A percentile compares a stretch with the other conserved stretches of the same genome.
phyloP scores from a whole-genome alignment of 352 stramenopile genomes.

The Phytophthora megakarya region DNA sequence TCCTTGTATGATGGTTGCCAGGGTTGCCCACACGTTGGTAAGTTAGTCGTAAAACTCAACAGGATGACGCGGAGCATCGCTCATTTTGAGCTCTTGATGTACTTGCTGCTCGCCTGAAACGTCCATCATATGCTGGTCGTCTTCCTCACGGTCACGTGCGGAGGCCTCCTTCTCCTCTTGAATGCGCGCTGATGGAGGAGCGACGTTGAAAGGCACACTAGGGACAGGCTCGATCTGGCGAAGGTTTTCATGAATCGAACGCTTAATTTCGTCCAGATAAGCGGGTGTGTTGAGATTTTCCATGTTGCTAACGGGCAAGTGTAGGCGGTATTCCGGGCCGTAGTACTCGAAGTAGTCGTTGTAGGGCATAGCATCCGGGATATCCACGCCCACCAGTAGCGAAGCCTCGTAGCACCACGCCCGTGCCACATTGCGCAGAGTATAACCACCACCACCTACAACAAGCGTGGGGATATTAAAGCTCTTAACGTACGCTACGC shows the following conservation, averaged over 20 bases:
- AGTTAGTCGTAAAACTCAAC: slow-evolving; percentile 85
- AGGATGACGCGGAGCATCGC: slow-evolving; percentile 58
- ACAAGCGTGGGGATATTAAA: slow-evolving; percentile 98
- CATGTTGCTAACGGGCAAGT: slow-evolving; percentile 96
- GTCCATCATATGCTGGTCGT: slow-evolving; percentile 70
- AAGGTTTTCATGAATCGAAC: slow-evolving; percentile 95
- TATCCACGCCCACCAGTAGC: slow-evolving; percentile 92
- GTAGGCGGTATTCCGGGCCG: slow-evolving; percentile 96
- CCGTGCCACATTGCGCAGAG: slow-evolving; percentile 96
- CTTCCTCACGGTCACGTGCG: slow-evolving; percentile 61
- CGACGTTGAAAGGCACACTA: slow-evolving; percentile 94
- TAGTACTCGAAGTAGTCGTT: slow-evolving; percentile 99
- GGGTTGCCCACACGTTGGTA: slow-evolving; percentile 5
- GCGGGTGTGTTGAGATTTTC: slow-evolving; percentile 97
- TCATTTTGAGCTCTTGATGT: slow-evolving; percentile 55
- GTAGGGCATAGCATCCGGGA: slow-evolving; percentile 97
- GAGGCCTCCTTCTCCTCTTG: slow-evolving; percentile 55
- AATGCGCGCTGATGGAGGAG: slow-evolving; percentile 52
- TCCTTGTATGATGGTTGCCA: slow-evolving; percentile 2
- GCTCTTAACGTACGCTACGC: slow-evolving; percentile 95
- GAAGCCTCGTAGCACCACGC: slow-evolving; percentile 96
- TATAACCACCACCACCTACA: slow-evolving; percentile 98
- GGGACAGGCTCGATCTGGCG: slow-evolving; percentile 95
- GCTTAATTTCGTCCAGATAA: slow-evolving; percentile 91
- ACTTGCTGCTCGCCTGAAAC: slow-evolving; percentile 65